Evolutionary conservation across 2,329 filamentous ascomycete genomes (phyloP).

Genomic region (Penicillium sp.): DNA sequence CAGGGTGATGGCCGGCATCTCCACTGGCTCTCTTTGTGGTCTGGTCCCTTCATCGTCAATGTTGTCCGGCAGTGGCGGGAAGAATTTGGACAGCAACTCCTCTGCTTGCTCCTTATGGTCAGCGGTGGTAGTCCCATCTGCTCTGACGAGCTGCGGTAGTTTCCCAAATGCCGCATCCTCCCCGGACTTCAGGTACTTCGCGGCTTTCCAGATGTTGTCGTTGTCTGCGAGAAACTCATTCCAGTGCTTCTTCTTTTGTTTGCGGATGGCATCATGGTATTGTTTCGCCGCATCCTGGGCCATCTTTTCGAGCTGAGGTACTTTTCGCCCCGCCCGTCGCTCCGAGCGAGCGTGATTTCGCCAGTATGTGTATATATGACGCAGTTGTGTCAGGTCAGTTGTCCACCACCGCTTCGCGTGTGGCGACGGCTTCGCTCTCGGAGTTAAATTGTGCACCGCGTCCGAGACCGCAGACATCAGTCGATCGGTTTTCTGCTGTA

Average conservation of each 20-base stretch:
- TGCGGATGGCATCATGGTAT: constrained; percentile 20
- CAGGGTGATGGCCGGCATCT: constrained; percentile 18
- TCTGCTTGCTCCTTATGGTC: constrained; percentile 11
- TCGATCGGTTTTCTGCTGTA: constrained; percentile 21
- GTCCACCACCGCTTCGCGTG: constrained; percentile 27
- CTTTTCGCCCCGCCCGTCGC: constrained; percentile 12
- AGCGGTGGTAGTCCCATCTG: constrained; percentile 11
- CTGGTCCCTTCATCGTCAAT: constrained; percentile 18
- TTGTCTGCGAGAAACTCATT: constrained; percentile 26
- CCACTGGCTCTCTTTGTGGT: constrained; percentile 12
- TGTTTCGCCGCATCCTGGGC: constrained; percentile 16
- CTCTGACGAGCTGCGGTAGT: constrained; percentile 17
- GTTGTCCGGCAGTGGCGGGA: constrained; percentile 13
- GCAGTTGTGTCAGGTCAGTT: constrained; percentile 20
- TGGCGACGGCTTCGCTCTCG: constrained; percentile 19
- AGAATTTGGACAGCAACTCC: constrained; percentile 13
- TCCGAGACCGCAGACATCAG: constrained; percentile 14
- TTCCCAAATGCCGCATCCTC: constrained; percentile 17
- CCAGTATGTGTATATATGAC: constrained; percentile 17
- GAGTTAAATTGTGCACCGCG: constrained; percentile 16
- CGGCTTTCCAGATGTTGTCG: constrained; percentile 29
- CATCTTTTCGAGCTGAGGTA: constrained; percentile 28
- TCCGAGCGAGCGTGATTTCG: constrained; percentile 15
- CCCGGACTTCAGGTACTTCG: constrained; percentile 24
- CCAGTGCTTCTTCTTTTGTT: constrained; percentile 30